Evolutionary conservation across 2,329 filamentous ascomycete genomes (phyloP), one percentile per base, ranked within the genome.

Genomic region (Hypocreales sp.): DNA sequence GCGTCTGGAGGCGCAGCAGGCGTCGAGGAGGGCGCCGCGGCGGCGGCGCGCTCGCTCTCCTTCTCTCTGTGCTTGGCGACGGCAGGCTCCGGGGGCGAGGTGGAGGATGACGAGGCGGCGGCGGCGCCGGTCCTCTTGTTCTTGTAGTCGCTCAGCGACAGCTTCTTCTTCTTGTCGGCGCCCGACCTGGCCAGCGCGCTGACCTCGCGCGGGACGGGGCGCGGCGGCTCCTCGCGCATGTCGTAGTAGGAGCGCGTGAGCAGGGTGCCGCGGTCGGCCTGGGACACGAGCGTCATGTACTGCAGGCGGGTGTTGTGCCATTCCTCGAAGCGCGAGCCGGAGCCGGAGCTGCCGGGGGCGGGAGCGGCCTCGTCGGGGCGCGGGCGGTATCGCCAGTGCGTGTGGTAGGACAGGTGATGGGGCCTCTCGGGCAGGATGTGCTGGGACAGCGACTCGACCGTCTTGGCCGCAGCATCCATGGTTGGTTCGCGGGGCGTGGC

Each of bases 381-480:
- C 22, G 50, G 46, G 29, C 53, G 54, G 36, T 62, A 69, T 41
- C 56, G 62, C 45, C 53, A 53, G 37, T 61, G 56, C 26, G 60
- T 44, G 20, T 54, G 58, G 35, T 61, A 49, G 20, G 64, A 61
- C 20, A 72, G 56, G 36, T 66, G 61, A 43, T 71, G 61, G 35
- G 64, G 60, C 42, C 55, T 55, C 32, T 57, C 51, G 35, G 66
- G 66, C 35, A 70, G 49, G 36, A 64, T 56, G 43, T 53, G 53
- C 53, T 66, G 56, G 42, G 58, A 56, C 46, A 68, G 52, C 48
- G 50, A 56, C 48, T 66, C 51, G 50, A 67, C 59, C 53, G 56
- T 61, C 54, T 67, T 65, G 48, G 59, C 61, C 57, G 63, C 62
- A 58, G 57, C 62, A 59, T 70, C 66, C 66, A 71, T 71, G 51